phyloP scores from a whole-genome alignment of 169 alveolate genomes.

The Cryptosporidium tyzzeri region DNA sequence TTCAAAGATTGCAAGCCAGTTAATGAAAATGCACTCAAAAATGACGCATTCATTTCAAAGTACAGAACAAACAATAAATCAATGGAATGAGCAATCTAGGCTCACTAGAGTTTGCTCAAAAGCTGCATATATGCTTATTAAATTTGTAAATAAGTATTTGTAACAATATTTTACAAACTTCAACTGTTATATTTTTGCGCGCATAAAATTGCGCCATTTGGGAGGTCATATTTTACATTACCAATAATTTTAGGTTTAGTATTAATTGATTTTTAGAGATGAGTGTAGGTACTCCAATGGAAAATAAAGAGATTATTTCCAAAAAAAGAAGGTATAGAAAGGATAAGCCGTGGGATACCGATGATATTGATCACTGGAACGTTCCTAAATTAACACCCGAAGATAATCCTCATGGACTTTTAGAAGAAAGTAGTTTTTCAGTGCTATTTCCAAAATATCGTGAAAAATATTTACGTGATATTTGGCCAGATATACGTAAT shows the following conservation, averaged over 20 bases:
- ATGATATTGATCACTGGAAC: slow-evolving; percentile 98
- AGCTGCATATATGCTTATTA: slow-evolving; percentile 17
- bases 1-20: slow-evolving; percentile 38
- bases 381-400: slow-evolving; percentile 86
- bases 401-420: slow-evolving; percentile 92
- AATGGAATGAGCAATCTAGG: slow-evolving; percentile 23
- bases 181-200: neutral
- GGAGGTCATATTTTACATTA: neutral
- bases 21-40: slow-evolving; percentile 38
- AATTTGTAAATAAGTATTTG: slow-evolving; percentile 16
- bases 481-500: slow-evolving; percentile 94
- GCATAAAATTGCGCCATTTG: neutral
- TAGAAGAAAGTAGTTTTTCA: slow-evolving; percentile 97
- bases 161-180: neutral
- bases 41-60: slow-evolving; percentile 28
- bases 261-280: neutral
- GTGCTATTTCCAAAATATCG: slow-evolving; percentile 97
- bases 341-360: slow-evolving; percentile 99
- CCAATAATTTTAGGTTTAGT: neutral
- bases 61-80: slow-evolving; percentile 40
- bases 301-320: neutral
- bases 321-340: slow-evolving; percentile 92
- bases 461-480: slow-evolving; percentile 96
- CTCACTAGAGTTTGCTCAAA: slow-evolving; percentile 18
- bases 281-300: neutral